Evolutionary conservation across 1,284 basidiomycete species (phyloP).

Genomic region (Puccinia horiana): DNA sequence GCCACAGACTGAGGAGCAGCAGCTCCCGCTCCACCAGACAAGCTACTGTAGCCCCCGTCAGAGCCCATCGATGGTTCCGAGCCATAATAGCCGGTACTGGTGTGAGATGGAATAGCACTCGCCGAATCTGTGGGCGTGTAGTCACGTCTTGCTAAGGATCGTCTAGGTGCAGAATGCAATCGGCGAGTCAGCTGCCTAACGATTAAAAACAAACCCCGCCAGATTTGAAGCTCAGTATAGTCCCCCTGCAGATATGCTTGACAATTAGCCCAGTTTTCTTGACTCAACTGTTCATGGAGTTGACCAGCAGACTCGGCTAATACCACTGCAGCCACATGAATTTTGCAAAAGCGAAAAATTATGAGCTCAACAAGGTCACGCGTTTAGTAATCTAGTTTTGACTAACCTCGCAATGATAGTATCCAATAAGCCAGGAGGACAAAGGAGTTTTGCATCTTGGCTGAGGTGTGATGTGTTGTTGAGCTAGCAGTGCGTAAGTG

Average conservation of each 20-base stretch:
- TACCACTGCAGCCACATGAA: background rate
- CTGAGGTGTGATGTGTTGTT: background rate
- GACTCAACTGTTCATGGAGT: background rate
- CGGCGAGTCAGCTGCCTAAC: background rate
- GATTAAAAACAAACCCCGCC: background rate
- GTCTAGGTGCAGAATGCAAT: background rate
- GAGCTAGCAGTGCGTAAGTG: background rate
- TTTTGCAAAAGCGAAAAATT: background rate
- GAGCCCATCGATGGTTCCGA: background rate
- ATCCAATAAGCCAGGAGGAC: background rate
- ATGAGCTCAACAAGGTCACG: background rate
- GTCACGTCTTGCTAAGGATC: background rate
- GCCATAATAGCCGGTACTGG: background rate
- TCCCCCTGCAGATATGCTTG: background rate
- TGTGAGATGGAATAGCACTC: background rate
- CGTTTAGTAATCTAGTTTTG: background rate
- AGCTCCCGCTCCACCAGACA: background rate
- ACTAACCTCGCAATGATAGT: background rate
- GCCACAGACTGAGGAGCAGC: background rate
- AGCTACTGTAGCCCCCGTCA: background rate
- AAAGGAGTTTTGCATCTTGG: conserved; percentile 1
- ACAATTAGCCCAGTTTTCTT: background rate
- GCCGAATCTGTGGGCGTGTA: background rate
- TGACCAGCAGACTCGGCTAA: background rate
- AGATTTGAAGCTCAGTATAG: background rate